phyloP scores from a whole-genome alignment of 1,284 basidiomycete genomes.

The Cutaneotrichosporon cavernicola region DNA sequence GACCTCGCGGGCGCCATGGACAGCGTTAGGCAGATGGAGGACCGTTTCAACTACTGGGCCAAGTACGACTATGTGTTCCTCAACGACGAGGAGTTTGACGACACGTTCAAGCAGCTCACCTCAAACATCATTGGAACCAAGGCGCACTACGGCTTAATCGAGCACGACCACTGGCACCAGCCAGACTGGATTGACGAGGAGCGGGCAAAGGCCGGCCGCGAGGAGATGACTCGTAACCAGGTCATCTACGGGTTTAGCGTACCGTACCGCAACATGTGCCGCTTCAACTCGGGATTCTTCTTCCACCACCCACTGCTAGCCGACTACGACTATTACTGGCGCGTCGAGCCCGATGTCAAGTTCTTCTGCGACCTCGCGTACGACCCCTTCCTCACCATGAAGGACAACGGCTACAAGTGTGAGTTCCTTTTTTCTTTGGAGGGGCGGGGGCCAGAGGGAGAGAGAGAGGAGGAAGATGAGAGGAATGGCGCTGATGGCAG shows the following conservation, averaged over 20 bases:
- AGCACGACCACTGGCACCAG: constrained; percentile 77
- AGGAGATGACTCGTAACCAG: constrained; percentile 65
- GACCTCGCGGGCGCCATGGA: constrained; percentile 70
- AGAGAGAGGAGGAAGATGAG: no score
- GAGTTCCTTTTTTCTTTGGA: neutral
- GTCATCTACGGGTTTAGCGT: constrained; percentile 83
- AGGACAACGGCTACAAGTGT: constrained; percentile 69
- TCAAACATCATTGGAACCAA: constrained; percentile 64
- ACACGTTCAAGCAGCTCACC: constrained; percentile 73
- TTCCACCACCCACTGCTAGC: constrained; percentile 74
- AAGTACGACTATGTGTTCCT: constrained; percentile 83
- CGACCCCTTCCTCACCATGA: constrained; percentile 86
- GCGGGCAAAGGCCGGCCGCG: constrained; percentile 63
- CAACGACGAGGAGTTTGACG: constrained; percentile 73
- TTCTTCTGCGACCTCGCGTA: constrained; percentile 47
- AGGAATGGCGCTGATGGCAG: neutral
- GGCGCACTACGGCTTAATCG: constrained; percentile 78
- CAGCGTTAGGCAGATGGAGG: constrained; percentile 54
- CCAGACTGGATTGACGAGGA: constrained; percentile 77
- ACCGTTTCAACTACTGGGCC: constrained; percentile 72
- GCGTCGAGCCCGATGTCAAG: constrained; percentile 58
- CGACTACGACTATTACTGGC: constrained; percentile 90
- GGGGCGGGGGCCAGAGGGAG: no score
- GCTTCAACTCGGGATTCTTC: constrained; percentile 89
- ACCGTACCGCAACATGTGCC: constrained; percentile 69